These are phyloP conservation scores for Acrodontium crateriforme DNA, from an alignment of 2,329 filamentous ascomycete species.

Conservation along the genomic window DNA sequence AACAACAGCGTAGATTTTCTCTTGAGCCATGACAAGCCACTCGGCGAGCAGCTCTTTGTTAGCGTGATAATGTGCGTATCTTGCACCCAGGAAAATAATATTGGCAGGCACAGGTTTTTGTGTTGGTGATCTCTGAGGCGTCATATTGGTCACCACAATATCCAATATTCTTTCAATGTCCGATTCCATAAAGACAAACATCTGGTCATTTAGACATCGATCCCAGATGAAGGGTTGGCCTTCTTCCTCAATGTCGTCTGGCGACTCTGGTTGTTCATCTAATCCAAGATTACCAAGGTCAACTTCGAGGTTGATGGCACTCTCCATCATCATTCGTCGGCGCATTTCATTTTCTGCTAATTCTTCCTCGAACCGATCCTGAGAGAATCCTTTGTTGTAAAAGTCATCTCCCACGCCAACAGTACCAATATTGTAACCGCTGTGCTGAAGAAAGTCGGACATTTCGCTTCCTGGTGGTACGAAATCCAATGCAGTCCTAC, in stretches of 20 bases:
- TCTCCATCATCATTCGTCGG: conserved; percentile 98
- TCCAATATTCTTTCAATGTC: conserved; percentile 86
- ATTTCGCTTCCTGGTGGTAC: conserved; percentile 92
- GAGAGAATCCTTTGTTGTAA: conserved; percentile 80
- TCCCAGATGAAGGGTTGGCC: conserved; percentile 94
- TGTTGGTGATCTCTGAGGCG: conserved; percentile 83
- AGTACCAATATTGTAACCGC: conserved; percentile 78
- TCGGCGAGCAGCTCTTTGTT: conserved; percentile 70
- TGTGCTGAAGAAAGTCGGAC: conserved; percentile 86
- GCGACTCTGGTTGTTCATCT: conserved; percentile 86
- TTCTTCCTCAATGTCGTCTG: conserved; percentile 66
- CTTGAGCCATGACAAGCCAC: conserved; percentile 73
- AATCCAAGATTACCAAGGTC: conserved; percentile 90
- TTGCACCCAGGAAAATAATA: conserved; percentile 85
- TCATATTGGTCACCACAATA: conserved; percentile 97
- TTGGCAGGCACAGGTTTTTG: conserved; percentile 97
- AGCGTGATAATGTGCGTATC: conserved; percentile 94
- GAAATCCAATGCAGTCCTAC: conserved; percentile 90
- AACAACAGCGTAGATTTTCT: conserved; percentile 95
- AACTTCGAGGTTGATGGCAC: conserved; percentile 89
- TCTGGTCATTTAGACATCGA: conserved; percentile 87
- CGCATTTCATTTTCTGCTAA: conserved; percentile 94
- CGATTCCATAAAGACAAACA: conserved; percentile 97
- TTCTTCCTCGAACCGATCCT: conserved; percentile 92
- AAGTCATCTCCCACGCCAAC: conserved; percentile 78